phyloP scores from a whole-genome alignment of 768 basidiomycete species.

The Coprinopsis sp. region DNA sequence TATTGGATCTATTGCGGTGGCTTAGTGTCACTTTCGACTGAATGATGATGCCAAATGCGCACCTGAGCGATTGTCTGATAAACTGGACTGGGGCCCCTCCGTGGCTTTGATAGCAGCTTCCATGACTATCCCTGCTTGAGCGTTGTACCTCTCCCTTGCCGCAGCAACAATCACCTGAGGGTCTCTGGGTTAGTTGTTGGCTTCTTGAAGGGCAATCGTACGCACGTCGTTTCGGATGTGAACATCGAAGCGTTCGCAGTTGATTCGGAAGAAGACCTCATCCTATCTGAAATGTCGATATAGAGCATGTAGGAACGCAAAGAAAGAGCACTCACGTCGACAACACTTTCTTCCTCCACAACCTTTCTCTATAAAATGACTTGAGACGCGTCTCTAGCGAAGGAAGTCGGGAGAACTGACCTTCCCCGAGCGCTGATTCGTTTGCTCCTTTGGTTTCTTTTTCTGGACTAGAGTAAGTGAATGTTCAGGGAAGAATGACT shows the following conservation, averaged over 20 bases:
- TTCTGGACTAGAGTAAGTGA: conserved; percentile 41
- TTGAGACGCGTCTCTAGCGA: conserved; percentile 7
- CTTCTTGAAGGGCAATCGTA: conserved; percentile 2
- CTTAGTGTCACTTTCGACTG: background rate
- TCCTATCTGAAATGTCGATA: conserved; percentile 39
- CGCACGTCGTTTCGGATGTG: conserved; percentile 83
- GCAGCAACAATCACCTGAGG: conserved; percentile 72
- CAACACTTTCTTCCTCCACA: conserved; percentile 50
- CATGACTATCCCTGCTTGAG: conserved; percentile 65
- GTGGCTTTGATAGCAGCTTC: conserved; percentile 67
- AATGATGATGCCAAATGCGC: conserved; percentile 5
- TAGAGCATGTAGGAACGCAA: conserved; percentile 5
- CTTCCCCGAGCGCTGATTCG: conserved; percentile 47
- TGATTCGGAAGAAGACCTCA: conserved; percentile 75
- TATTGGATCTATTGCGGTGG: conserved; percentile 47
- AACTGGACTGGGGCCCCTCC: conserved; percentile 53
- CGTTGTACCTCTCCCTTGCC: conserved; percentile 76
- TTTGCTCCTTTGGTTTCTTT: conserved; percentile 51
- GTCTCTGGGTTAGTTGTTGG: conserved; percentile 2
- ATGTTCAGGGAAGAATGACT: background rate
- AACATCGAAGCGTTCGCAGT: conserved; percentile 83
- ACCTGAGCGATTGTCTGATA: conserved; percentile 68
- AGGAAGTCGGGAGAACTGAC: conserved; percentile 27
- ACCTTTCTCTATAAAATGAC: conserved; percentile 35
- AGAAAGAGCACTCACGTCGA: conserved; percentile 53